phyloP scores from a whole-genome alignment of 345 rosid species.

The Stellera chamaejasme region DNA sequence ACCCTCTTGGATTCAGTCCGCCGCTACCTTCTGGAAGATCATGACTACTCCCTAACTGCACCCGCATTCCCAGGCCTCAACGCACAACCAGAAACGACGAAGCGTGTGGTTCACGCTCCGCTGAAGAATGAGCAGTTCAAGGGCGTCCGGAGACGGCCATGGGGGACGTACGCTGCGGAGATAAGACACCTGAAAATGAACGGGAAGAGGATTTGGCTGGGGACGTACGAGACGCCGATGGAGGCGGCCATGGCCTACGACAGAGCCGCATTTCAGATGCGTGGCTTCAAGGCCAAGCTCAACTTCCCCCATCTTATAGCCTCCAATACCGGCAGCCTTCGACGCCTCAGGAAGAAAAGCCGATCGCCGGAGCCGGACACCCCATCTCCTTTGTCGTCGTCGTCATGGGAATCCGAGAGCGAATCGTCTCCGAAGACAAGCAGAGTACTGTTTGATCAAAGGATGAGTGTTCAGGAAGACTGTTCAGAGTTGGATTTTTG shows the following conservation, averaged over 20 bases:
- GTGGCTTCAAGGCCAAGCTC: slow-evolving; percentile 28
- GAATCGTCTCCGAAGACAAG: too few species aligned
- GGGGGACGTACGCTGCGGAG: slow-evolving; percentile 45
- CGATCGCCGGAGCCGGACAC: slow-evolving; percentile 12
- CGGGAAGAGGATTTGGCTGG: slow-evolving; percentile 38
- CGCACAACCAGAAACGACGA: neutral
- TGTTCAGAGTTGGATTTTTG: too few species aligned
- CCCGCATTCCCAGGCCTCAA: too few species aligned
- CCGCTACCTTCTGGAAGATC: slow-evolving; percentile 18
- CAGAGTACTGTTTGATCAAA: too few species aligned
- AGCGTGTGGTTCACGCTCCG: neutral
- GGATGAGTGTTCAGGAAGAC: too few species aligned
- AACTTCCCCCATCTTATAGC: slow-evolving; percentile 27
- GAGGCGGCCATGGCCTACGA: slow-evolving; percentile 28
- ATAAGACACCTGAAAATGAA: slow-evolving; percentile 31
- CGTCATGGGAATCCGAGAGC: neutral
- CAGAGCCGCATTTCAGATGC: slow-evolving; percentile 20
- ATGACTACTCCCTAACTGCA: slow-evolving; percentile 9
- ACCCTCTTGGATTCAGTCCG: slow-evolving; percentile 24
- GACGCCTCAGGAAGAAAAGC: slow-evolving; percentile 29
- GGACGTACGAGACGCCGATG: slow-evolving; percentile 34
- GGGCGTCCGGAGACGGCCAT: slow-evolving; percentile 36
- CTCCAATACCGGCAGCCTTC: slow-evolving; percentile 1
- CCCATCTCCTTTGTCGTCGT: neutral
- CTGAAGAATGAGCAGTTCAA: neutral